These are phyloP conservation scores for Plasmopara muralis DNA, from an alignment of 352 stramenopile species.

Conservation along the genomic window DNA sequence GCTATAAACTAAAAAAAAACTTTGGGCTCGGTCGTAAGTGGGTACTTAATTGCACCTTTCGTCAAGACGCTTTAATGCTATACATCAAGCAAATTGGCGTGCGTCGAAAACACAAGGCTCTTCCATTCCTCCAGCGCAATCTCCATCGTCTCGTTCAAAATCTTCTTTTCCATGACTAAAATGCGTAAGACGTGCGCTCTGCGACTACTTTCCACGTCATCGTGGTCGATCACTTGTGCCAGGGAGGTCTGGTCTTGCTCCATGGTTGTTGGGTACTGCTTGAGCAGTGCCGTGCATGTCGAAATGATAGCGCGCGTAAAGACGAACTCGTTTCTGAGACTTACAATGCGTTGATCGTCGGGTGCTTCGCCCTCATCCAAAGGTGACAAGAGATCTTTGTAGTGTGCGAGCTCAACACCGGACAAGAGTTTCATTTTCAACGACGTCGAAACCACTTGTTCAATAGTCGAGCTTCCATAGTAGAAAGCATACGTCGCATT, in stretches of 20 bases:
- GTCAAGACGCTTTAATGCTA: slow-evolving; percentile 6
- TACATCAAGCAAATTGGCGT: slow-evolving; percentile 37
- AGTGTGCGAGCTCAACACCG: slow-evolving; percentile 24
- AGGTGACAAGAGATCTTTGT: slow-evolving; percentile 23
- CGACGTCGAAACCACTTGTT: slow-evolving; percentile 18
- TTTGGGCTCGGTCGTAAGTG: no score
- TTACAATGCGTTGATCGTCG: slow-evolving; percentile 20
- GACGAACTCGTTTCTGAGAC: slow-evolving; percentile 45
- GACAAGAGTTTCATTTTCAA: slow-evolving; percentile 45
- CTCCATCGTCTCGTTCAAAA: slow-evolving; percentile 44
- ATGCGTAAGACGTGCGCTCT: slow-evolving; percentile 33
- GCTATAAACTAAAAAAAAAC: no score
- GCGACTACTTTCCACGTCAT: slow-evolving; percentile 9
- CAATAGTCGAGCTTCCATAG: slow-evolving; percentile 14
- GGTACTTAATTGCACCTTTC: no score
- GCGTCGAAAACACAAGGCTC: slow-evolving; percentile 33
- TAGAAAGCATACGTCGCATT: slow-evolving; percentile 38
- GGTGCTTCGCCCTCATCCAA: slow-evolving; percentile 2
- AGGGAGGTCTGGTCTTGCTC: slow-evolving; percentile 25
- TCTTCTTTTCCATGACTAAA: slow-evolving; percentile 54
- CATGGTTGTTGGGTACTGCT: slow-evolving; percentile 30
- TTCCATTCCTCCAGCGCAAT: slow-evolving; percentile 41
- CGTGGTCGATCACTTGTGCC: slow-evolving; percentile 4
- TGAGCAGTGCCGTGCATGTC: slow-evolving; percentile 33
- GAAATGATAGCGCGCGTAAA: slow-evolving; percentile 37